Evolutionary conservation across 768 basidiomycete species (phyloP).

Genomic region (Podaxis carcinomalis): DNA sequence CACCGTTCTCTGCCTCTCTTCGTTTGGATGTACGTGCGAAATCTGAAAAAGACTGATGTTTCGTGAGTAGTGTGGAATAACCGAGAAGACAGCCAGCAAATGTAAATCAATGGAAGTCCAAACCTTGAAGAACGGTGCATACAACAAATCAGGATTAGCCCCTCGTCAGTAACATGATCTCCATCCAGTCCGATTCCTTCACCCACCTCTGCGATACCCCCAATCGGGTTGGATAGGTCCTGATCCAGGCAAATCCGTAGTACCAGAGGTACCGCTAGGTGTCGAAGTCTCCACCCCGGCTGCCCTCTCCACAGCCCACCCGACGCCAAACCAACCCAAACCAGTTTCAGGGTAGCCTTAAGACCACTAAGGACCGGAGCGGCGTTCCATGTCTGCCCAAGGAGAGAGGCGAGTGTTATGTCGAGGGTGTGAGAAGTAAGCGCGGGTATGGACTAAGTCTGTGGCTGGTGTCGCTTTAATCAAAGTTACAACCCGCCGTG

Average conservation of each 20-base stretch:
- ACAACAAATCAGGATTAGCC: not conserved
- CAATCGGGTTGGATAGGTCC: not conserved
- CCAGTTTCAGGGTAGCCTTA: constrained; percentile 50
- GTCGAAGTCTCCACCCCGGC: not conserved
- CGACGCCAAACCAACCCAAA: constrained; percentile 46
- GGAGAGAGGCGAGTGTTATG: constrained; percentile 38
- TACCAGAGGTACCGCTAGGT: not conserved
- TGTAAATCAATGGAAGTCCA: not conserved
- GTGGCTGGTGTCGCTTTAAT: constrained; percentile 52
- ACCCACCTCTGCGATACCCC: not conserved
- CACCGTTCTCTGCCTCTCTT: not conserved
- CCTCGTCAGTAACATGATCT: not conserved
- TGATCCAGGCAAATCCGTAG: not conserved
- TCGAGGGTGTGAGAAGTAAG: constrained; percentile 53
- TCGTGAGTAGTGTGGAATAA: not conserved
- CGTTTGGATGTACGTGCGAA: not conserved
- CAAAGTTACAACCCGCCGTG: constrained; percentile 49
- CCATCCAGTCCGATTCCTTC: not conserved
- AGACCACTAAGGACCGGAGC: constrained; percentile 38
- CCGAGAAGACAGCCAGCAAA: not conserved
- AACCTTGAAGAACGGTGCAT: not conserved
- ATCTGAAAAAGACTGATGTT: not conserved
- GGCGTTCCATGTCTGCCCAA: constrained; percentile 42
- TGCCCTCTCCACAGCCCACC: constrained; percentile 28
- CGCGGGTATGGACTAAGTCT: constrained; percentile 52